Conservation (phyloP, 306 rosid species). For the Prunus fruticosa region DNA sequence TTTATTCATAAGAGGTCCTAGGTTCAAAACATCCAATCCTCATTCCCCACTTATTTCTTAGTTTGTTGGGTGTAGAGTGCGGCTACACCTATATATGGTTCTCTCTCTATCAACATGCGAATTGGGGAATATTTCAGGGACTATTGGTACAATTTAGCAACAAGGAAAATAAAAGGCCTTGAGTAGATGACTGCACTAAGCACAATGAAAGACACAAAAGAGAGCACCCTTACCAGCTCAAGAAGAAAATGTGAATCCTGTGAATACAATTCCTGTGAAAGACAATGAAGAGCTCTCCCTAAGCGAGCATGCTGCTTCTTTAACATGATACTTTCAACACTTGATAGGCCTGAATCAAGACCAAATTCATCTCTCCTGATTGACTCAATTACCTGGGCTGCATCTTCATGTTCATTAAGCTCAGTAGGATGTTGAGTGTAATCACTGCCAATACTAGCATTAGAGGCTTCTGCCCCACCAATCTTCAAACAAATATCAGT, state of each 20-base stretch:
- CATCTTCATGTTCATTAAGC: conserved; percentile 46
- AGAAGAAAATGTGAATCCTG: conserved; percentile 98
- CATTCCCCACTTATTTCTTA: too few species aligned
- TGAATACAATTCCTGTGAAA: conserved; percentile 93
- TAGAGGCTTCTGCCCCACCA: conserved; percentile 29
- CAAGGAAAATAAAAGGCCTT: not conserved
- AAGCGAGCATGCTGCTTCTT: conserved; percentile 96
- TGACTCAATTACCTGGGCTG: conserved; percentile 64
- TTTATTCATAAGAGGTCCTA: too few species aligned
- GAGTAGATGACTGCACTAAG: not conserved
- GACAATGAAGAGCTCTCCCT: conserved; percentile 98
- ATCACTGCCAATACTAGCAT: conserved; percentile 27
- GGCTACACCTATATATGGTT: too few species aligned
- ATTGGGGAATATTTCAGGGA: too few species aligned
- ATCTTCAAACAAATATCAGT: conserved; percentile 20
- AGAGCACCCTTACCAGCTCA: conserved; percentile 69
- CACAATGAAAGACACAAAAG: not conserved
- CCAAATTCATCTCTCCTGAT: conserved; percentile 94
- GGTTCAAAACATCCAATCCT: too few species aligned
- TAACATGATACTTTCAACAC: conserved; percentile 60
- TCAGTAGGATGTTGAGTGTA: conserved; percentile 23
- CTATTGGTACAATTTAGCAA: too few species aligned
- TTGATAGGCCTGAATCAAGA: conserved; percentile 67
- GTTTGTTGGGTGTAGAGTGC: too few species aligned
- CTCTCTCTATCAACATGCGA: too few species aligned